Evolutionary conservation across 257 asterid genomes (phyloP), one percentile per base, ranked within the genome.

Genomic region (Scutellaria galericulata): DNA sequence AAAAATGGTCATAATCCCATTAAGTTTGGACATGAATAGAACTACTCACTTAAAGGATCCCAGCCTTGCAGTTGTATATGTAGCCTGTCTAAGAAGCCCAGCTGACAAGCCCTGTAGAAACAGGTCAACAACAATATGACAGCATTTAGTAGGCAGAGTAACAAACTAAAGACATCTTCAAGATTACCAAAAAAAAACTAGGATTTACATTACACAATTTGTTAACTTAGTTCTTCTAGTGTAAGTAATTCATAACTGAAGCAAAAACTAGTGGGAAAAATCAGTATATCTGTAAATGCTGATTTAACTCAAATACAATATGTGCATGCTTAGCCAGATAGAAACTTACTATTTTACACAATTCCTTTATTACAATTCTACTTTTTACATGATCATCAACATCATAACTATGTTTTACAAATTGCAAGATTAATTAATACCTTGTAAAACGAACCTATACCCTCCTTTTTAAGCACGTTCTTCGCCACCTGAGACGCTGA

Each of bases 81-180:
- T 94, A 70, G 99, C 99, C 78, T 94, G 99, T 73, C 99, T 81
- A 69, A 94, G 97, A 71, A 94, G 95, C 67, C 99, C 99, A 72
- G 98, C 98, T 75, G 95, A 88, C 84, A 94, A 73, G 62, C 99
- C 99, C 99, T 94, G 84, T 15, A 35, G 44, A 55, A 57, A 63
- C 59, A 68, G 54, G 12, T 39, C 37, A 50, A 39, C 41, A 20
- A 66, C 37, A 77, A 44, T 37, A 75, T 18, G 18, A 60, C 53
- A 58, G 61, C 55, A 64, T 18, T 55, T 37, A 40, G 56, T 67
- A 64, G 41, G 68, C 31, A 45, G 47, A n/a, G 12, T 22, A 50
- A 47, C 45, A 57, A 7, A 54, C 14, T 50, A 13, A 40, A 5
- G 18, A 39, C n/a, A 53, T 72, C 9, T 37, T 27, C 35, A 12